These are phyloP conservation scores for Diospyros lotus DNA, from an alignment of 148 eudicot species.

Conservation along the genomic window DNA sequence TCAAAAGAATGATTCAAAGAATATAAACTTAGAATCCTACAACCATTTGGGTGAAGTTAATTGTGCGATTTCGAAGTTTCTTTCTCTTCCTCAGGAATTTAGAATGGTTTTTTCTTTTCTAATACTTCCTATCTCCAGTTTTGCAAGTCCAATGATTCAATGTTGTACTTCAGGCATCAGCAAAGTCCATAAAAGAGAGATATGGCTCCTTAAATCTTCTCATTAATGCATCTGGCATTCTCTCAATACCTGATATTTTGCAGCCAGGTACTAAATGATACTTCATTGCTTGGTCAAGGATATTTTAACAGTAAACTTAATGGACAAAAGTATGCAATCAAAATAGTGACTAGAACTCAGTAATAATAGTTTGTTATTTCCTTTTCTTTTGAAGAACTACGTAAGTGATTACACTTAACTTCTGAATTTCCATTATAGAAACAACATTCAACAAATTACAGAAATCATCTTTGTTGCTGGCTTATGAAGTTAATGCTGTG, in stretches of 20 bases:
- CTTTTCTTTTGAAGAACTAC: background rate
- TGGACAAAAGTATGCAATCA: background rate
- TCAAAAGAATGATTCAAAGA: background rate
- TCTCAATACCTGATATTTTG: slow-evolving; percentile 68
- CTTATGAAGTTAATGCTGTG: slow-evolving; percentile 91
- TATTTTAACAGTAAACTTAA: background rate
- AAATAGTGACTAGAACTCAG: background rate
- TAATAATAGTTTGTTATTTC: background rate
- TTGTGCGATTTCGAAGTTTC: background rate
- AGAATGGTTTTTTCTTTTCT: background rate
- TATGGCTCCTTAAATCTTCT: slow-evolving; percentile 79
- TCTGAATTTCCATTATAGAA: slow-evolving; percentile 48
- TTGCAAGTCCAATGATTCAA: background rate
- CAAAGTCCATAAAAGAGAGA: slow-evolving; percentile 49
- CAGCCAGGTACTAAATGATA: slow-evolving; percentile 66
- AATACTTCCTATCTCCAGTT: background rate
- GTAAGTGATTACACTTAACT: slow-evolving; percentile 8
- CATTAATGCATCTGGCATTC: slow-evolving; percentile 81
- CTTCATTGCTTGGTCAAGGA: background rate
- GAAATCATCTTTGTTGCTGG: slow-evolving; percentile 63
- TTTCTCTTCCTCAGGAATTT: background rate
- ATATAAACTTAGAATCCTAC: slow-evolving; percentile 5
- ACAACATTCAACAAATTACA: slow-evolving; percentile 76
- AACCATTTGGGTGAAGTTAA: background rate
- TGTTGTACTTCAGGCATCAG: slow-evolving; percentile 50